These are phyloP conservation scores for Salvia miltiorrhiza DNA, from an alignment of 257 asterid genomes.

Conservation along the genomic window DNA sequence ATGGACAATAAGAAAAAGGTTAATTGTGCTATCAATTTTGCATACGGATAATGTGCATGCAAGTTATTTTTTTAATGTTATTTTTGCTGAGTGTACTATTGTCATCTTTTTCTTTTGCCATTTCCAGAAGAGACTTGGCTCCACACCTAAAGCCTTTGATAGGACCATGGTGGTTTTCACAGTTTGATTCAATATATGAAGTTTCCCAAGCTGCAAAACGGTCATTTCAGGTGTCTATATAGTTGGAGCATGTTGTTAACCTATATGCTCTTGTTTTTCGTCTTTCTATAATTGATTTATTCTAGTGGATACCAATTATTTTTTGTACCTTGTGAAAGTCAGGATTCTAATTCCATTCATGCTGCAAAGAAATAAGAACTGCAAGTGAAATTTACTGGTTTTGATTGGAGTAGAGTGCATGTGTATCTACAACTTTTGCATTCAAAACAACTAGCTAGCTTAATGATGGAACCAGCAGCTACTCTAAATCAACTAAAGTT, in stretches of 20 bases:
- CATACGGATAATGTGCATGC: neutral
- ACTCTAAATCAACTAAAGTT: neutral
- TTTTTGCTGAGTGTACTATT: slow-evolving; percentile 2
- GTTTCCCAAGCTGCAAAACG: slow-evolving; percentile 93
- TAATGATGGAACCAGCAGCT: neutral
- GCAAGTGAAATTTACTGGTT: neutral
- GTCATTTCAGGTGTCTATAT: slow-evolving; percentile 79
- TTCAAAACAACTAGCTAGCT: too few species aligned
- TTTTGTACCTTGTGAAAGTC: neutral
- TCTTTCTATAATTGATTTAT: slow-evolving; percentile 1
- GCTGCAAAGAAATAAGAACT: too few species aligned
- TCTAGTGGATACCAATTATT: neutral
- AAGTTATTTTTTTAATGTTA: slow-evolving; percentile 12
- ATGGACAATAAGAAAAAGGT: neutral
- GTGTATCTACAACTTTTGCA: neutral
- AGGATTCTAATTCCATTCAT: neutral
- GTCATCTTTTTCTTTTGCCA: slow-evolving; percentile 20
- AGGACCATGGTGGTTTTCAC: slow-evolving; percentile 99
- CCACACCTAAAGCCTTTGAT: slow-evolving; percentile 81
- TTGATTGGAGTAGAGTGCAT: neutral
- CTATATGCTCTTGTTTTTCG: neutral
- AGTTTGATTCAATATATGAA: slow-evolving; percentile 83
- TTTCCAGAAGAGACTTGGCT: slow-evolving; percentile 90
- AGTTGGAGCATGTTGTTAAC: slow-evolving; percentile 16
- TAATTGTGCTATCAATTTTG: neutral